Conservation (phyloP, 306 rosid species). For the barrel medic (Medicago truncatula) region DNA sequence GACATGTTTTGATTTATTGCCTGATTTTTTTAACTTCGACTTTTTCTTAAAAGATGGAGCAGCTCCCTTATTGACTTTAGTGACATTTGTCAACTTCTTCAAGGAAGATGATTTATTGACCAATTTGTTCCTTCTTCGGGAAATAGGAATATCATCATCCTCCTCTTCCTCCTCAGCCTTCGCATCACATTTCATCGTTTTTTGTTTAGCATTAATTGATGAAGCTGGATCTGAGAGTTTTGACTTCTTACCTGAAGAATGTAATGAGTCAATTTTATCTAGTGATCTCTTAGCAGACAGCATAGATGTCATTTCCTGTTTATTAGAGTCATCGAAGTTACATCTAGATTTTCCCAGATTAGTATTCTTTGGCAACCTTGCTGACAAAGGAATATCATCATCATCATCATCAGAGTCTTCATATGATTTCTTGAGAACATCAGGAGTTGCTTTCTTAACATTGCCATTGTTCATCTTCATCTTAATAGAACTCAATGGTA, state of each 20-base stretch:
- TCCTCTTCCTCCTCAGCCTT: slow-evolving; percentile 41
- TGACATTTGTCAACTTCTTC: slow-evolving; percentile 42
- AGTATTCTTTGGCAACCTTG: slow-evolving; percentile 24
- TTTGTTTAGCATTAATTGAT: slow-evolving; percentile 37
- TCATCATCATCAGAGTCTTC: slow-evolving; percentile 37
- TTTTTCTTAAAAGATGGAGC: slow-evolving; percentile 46
- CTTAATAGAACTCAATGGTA: slow-evolving; percentile 44
- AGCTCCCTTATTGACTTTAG: slow-evolving; percentile 49
- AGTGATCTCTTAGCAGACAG: slow-evolving; percentile 49
- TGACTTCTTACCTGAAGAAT: slow-evolving; percentile 43
- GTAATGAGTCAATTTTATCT: slow-evolving; percentile 35
- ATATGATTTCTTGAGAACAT: slow-evolving; percentile 39
- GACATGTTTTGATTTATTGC: slow-evolving; percentile 61
- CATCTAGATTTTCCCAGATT: slow-evolving; percentile 41
- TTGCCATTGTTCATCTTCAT: slow-evolving; percentile 32
- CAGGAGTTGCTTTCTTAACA: slow-evolving; percentile 32
- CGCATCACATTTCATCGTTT: slow-evolving; percentile 21
- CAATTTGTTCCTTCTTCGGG: slow-evolving; percentile 41
- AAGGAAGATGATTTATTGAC: slow-evolving; percentile 34
- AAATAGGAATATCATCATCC: slow-evolving; percentile 52
- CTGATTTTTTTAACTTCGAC: slow-evolving; percentile 43
- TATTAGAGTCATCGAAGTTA: slow-evolving; percentile 27
- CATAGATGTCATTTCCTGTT: slow-evolving; percentile 41
- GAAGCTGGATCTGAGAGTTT: slow-evolving; percentile 41
- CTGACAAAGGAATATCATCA: slow-evolving; percentile 53